Base-by-base conservation (phyloP, 768 basidiomycete species). In the Mrakia frigida region DNA sequence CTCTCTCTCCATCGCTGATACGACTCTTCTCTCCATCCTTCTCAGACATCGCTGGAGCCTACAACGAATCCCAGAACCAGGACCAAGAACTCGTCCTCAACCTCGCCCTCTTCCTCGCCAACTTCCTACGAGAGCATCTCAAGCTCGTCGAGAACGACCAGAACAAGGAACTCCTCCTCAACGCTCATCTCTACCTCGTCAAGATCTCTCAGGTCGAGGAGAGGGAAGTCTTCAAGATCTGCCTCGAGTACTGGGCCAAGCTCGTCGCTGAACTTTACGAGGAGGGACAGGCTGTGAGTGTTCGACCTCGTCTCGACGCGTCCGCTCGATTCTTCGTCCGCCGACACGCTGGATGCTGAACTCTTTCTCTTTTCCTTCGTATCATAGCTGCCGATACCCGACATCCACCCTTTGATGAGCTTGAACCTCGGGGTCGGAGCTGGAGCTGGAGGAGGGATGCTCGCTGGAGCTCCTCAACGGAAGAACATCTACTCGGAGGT, bases 181-280 rank as follows among this genome's bases (percentile, higher is more conserved):
- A 98, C 82, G 95, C 96, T 0, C 96, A 99, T 83, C 86, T 96
- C 39, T 99, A 98, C 85, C 93, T 99, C 89, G 93, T 98, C 82
- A 98, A 98, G 84, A 90, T 99, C 52, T 95, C 93, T 0, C 94
- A 94, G 80, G 97, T 99, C 50, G 96, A 99, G 81, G 97, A 99
- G 82, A 90, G 96, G 71, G 97, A 99, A 84, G 92, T 99, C 79
- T 98, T 98, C 89, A 99, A 99, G 85, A 97, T 99, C 81, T 97
- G 96, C 80, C 85, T 98, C 81, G 97, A 98, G 82, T 99, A 98
- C 85, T 99, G 97, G 83, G 81, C 79, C 18, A 94, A 95, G 83
- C 90, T 99, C 37, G 96, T 99, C 21, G 89, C 93, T 1, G 96
- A 97, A 82, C 87, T 99, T 28, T 98, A 99, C 82, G 96, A 98